Evolutionary conservation across 2,329 filamentous ascomycete species (phyloP).

Genomic region (Talaromyces pinophilus): DNA sequence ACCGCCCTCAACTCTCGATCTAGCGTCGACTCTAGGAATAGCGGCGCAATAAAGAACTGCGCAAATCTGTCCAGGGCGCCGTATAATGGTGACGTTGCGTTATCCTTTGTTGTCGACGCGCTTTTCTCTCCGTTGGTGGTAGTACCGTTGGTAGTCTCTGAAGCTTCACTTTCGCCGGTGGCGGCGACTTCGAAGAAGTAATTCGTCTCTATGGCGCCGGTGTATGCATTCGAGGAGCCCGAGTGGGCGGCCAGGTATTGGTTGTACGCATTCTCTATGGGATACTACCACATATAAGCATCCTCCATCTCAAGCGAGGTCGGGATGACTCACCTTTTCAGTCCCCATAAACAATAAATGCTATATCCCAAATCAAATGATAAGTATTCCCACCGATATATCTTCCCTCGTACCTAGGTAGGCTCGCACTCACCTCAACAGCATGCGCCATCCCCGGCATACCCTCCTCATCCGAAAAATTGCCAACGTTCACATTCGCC

Average conservation of each 20-base stretch:
- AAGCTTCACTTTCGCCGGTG: conserved; percentile 57
- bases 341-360: conserved; percentile 98
- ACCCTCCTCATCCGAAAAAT: conserved; percentile 86
- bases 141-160: conserved; percentile 28
- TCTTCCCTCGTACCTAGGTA: neutral
- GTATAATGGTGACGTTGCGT: conserved; percentile 61
- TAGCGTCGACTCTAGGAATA: conserved; percentile 81
- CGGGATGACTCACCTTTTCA: conserved; percentile 65
- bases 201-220: conserved; percentile 88
- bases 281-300: conserved; percentile 60
- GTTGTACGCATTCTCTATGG: conserved; percentile 92
- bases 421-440: conserved; percentile 59
- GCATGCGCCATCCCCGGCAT: conserved; percentile 96
- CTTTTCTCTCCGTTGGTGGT: conserved; percentile 27
- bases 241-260: conserved; percentile 89
- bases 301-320: neutral
- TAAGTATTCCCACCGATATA: neutral
- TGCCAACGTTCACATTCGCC: conserved; percentile 93
- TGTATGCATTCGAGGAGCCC: conserved; percentile 93
- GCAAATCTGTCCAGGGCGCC: conserved; percentile 88
- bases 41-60: conserved; percentile 86
- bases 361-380: conserved; percentile 25
- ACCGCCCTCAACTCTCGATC: conserved; percentile 87
- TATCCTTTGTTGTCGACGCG: conserved; percentile 22
- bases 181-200: conserved; percentile 96